A percentile compares a stretch with the other conserved stretches of the same genome.
Evolutionary conservation across 2,329 filamentous ascomycete species (phyloP).

Genomic region (Mariannaea elegans): DNA sequence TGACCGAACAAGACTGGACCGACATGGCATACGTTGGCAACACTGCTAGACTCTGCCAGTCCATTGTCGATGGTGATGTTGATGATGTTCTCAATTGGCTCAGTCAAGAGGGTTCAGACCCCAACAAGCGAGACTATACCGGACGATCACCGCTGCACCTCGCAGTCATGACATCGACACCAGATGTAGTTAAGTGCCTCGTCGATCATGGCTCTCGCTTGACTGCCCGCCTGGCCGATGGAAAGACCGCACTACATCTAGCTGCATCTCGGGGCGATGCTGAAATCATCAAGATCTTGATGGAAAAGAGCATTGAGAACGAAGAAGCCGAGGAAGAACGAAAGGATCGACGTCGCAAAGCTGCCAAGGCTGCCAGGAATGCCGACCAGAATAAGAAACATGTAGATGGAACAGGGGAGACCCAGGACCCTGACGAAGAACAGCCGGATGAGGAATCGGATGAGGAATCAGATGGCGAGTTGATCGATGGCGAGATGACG

Average conservation of each 20-base stretch:
- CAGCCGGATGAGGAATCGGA: not conserved
- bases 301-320: conserved; percentile 78
- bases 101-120: conserved; percentile 71
- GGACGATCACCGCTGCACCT: conserved; percentile 83
- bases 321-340: conserved; percentile 73
- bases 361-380: conserved; percentile 34
- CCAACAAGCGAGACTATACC: conserved; percentile 79
- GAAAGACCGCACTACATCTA: conserved; percentile 83
- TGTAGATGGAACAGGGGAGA: not conserved
- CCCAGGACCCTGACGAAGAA: not conserved
- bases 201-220: conserved; percentile 78
- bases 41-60: conserved; percentile 79
- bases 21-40: conserved; percentile 91
- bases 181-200: conserved; percentile 75
- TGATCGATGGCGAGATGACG: conserved; percentile 56
- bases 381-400: conserved; percentile 8
- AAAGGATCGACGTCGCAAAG: conserved; percentile 57
- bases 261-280: conserved; percentile 75
- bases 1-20: conserved; percentile 86
- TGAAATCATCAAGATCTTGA: conserved; percentile 75
- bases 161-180: conserved; percentile 73
- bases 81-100: conserved; percentile 77
- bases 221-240: conserved; percentile 79
- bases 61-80: conserved; percentile 78
- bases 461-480: conserved; percentile 53